Percentiles rank a stretch among this genome's conserved stretches.
Conservation (phyloP, 257 asterid genomes). For the Fraxinus americana region DNA sequence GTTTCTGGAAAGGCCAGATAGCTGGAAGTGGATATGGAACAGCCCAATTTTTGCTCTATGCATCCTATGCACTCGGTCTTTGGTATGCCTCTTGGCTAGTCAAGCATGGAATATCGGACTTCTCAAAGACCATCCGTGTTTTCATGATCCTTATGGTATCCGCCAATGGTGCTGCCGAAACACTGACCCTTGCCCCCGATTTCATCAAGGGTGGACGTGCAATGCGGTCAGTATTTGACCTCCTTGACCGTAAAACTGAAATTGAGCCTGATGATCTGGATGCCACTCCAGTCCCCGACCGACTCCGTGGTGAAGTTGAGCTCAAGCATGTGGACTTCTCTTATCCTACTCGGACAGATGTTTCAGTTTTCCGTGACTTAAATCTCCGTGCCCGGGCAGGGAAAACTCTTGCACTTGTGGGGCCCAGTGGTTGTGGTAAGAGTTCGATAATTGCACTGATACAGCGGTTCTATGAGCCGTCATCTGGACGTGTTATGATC, state of each 20-base stretch:
- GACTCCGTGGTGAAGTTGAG: slow-evolving; percentile 70
- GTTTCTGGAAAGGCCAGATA: slow-evolving; percentile 95
- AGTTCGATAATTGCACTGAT: slow-evolving; percentile 68
- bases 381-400: slow-evolving; percentile 76
- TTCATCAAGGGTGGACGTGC: slow-evolving; percentile 90
- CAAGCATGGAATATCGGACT: slow-evolving; percentile 86
- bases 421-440: slow-evolving; percentile 87
- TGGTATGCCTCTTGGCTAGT: slow-evolving; percentile 97
- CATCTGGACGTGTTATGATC: slow-evolving; percentile 68
- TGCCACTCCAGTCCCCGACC: slow-evolving; percentile 45
- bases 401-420: slow-evolving; percentile 82
- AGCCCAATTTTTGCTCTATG: slow-evolving; percentile 83
- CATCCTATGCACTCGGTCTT: slow-evolving; percentile 86
- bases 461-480: slow-evolving; percentile 71
- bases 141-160: slow-evolving; percentile 97
- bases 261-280: slow-evolving; percentile 76
- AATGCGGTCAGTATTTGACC: slow-evolving; percentile 81
- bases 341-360: slow-evolving; percentile 75
- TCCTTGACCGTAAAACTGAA: slow-evolving; percentile 78
- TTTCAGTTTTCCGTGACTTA: slow-evolving; percentile 57
- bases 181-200: slow-evolving; percentile 87
- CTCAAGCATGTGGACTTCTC: slow-evolving; percentile 84
- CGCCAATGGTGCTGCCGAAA: slow-evolving; percentile 89
- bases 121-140: slow-evolving; percentile 85
- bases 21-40: slow-evolving; percentile 86